Evolutionary conservation across 1,284 basidiomycete species (phyloP).

Genomic region (Sutorius eximius): DNA sequence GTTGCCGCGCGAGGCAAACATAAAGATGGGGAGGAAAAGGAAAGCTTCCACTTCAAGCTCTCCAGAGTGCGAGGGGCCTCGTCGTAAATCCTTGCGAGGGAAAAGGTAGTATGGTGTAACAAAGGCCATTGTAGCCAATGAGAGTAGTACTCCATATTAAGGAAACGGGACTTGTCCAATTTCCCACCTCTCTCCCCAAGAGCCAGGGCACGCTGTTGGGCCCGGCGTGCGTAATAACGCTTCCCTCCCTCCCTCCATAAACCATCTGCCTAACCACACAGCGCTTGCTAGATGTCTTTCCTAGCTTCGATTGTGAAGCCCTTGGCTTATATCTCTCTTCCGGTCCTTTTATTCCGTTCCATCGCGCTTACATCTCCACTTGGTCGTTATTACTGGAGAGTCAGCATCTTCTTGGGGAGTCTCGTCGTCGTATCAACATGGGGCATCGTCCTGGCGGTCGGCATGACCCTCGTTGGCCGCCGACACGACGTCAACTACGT

Average conservation of each 20-base stretch:
- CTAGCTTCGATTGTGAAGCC: slow-evolving; percentile 60
- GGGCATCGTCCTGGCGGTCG: slow-evolving; percentile 72
- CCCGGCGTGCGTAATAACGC: slow-evolving; percentile 25
- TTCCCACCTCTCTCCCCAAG: slow-evolving; percentile 35
- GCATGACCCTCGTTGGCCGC: slow-evolving; percentile 70
- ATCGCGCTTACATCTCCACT: slow-evolving; percentile 54
- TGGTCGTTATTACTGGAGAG: slow-evolving; percentile 72
- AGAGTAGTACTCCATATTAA: not conserved
- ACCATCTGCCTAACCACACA: slow-evolving; percentile 8
- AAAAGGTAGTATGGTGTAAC: slow-evolving; percentile 10
- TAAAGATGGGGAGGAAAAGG: slow-evolving; percentile 24
- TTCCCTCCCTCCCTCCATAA: slow-evolving; percentile 8
- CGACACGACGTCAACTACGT: slow-evolving; percentile 84
- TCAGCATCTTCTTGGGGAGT: slow-evolving; percentile 73
- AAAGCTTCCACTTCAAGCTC: slow-evolving; percentile 10
- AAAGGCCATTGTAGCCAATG: not conserved
- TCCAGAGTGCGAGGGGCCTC: slow-evolving; percentile 14
- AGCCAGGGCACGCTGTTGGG: slow-evolving; percentile 25
- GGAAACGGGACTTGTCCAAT: slow-evolving; percentile 14
- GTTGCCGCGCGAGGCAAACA: slow-evolving; percentile 47
- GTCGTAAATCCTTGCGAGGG: slow-evolving; percentile 24
- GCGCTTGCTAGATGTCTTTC: slow-evolving; percentile 52
- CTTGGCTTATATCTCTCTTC: slow-evolving; percentile 71
- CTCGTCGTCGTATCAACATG: slow-evolving; percentile 75
- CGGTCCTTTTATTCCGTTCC: slow-evolving; percentile 59